A percentile compares a stretch with the other conserved stretches of the same genome.
These are phyloP conservation scores for Aureococcus anophagefferens DNA, from an alignment of 108 stramenopile genomes.

Conservation along the genomic window DNA sequence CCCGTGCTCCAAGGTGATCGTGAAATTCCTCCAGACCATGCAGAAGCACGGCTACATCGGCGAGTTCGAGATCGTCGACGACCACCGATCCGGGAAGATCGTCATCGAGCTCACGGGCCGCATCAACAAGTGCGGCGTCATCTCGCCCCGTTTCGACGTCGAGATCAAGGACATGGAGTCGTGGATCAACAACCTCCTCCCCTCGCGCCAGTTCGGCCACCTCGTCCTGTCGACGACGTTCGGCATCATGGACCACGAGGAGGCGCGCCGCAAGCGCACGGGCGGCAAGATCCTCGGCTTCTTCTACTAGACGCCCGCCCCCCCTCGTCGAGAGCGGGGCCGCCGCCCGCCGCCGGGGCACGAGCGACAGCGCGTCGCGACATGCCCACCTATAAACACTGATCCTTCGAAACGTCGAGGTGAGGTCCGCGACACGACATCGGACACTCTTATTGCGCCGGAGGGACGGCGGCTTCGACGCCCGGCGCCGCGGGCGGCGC, in stretches of 20 bases:
- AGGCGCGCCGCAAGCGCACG: slow-evolving; percentile 98
- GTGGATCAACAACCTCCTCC: slow-evolving; percentile 93
- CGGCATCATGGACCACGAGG: slow-evolving; percentile 99
- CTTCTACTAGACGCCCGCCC: slow-evolving; percentile 96
- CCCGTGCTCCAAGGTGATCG: slow-evolving; percentile 95
- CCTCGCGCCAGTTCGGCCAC: slow-evolving; percentile 97
- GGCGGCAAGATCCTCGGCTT: slow-evolving; percentile 99
- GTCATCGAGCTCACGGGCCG: slow-evolving; percentile 93
- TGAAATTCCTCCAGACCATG: slow-evolving; percentile 99
- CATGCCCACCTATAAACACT: too few relatives aligned
- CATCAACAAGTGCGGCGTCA: slow-evolving; percentile 99
- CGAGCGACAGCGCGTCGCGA: too few relatives aligned
- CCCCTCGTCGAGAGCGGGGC: too few relatives aligned
- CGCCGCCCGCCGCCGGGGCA: too few relatives aligned
- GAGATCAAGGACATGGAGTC: slow-evolving; percentile 81
- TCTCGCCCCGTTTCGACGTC: slow-evolving; percentile 95
- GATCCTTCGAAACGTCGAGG: too few relatives aligned
- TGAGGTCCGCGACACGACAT: too few relatives aligned
- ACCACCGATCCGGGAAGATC: slow-evolving; percentile 98
- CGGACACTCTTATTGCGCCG: too few relatives aligned
- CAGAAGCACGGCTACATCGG: slow-evolving; percentile 99
- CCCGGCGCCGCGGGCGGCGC: too few relatives aligned
- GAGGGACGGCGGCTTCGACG: too few relatives aligned
- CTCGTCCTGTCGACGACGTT: slow-evolving; percentile 90
- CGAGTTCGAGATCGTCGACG: slow-evolving; percentile 99